A percentile compares a stretch with the other conserved stretches of the same genome.
Evolutionary conservation across 306 rosid species (phyloP).

Genomic region (Sicyos baderoa): DNA sequence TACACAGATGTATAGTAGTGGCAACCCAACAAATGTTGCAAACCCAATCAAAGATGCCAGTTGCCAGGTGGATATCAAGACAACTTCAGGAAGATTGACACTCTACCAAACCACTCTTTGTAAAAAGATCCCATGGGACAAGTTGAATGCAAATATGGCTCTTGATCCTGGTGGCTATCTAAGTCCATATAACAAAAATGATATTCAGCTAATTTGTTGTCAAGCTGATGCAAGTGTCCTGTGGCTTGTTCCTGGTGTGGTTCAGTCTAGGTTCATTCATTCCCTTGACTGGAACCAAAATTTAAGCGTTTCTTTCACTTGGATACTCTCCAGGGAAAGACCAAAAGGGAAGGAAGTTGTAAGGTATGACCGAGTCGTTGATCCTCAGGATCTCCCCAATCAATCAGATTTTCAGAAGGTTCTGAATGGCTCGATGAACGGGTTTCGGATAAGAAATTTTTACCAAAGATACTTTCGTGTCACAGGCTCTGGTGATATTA

Average conservation of each 20-base stretch:
- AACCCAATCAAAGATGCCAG: constrained; percentile 94
- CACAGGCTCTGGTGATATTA: constrained; percentile 82
- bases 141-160: constrained; percentile 35
- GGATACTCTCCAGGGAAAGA: constrained; percentile 74
- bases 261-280: constrained; percentile 51
- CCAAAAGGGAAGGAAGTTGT: constrained; percentile 92
- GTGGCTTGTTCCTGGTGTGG: constrained; percentile 86
- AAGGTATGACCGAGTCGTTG: constrained; percentile 36
- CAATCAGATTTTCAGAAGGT: constrained; percentile 66
- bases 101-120: constrained; percentile 87
- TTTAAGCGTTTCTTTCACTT: constrained; percentile 57
- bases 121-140: constrained; percentile 58
- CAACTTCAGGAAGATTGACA: constrained; percentile 71
- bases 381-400: constrained; percentile 48
- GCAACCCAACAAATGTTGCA: constrained; percentile 94
- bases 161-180: constrained; percentile 57
- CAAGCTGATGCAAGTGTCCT: constrained; percentile 88
- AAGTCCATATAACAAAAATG: constrained; percentile 62
- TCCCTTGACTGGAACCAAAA: constrained; percentile 57
- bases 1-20: constrained; percentile 94
- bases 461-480: constrained; percentile 72
- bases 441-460: constrained; percentile 57
- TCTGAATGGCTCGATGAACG: constrained; percentile 67
- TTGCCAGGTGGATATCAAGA: constrained; percentile 79
- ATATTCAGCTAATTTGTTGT: constrained; percentile 88